Evolutionary conservation across 1,284 basidiomycete species (phyloP).

Genomic region (Microbotryum saponariae): DNA sequence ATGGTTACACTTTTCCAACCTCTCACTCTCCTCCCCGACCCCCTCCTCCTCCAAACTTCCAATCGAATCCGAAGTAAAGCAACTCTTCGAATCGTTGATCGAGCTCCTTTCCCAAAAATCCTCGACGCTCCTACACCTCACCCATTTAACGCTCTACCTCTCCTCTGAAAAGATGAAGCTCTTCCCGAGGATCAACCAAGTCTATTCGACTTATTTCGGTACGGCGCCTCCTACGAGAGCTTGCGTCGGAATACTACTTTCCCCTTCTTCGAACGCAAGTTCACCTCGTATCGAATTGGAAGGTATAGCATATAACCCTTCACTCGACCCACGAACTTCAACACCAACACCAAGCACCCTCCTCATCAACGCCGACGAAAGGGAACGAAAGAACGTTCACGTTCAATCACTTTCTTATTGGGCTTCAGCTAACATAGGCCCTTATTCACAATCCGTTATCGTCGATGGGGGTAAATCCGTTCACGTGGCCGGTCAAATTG

Average conservation of each 20-base stretch:
- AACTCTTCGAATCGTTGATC: constrained; percentile 42
- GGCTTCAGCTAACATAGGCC: constrained; percentile 98
- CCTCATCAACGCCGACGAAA: too few relatives aligned
- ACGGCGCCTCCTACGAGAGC: constrained; percentile 86
- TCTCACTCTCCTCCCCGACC: background rate
- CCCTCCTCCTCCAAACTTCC: background rate
- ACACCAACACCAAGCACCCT: too few relatives aligned
- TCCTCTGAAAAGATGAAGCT: constrained; percentile 58
- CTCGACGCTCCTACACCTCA: constrained; percentile 55
- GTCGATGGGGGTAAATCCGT: constrained; percentile 56
- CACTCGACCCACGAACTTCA: constrained; percentile 34
- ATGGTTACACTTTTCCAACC: constrained; percentile 18
- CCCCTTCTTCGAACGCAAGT: constrained; percentile 44
- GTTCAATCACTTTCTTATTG: constrained; percentile 95
- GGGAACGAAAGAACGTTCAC: constrained; percentile 55
- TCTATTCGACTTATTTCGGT: constrained; percentile 77
- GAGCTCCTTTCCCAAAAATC: constrained; percentile 45
- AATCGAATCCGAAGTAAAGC: background rate
- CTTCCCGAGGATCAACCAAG: constrained; percentile 65
- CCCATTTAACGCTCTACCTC: constrained; percentile 76
- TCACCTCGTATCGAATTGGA: constrained; percentile 62
- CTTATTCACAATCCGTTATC: constrained; percentile 84
- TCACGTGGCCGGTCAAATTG: constrained; percentile 92
- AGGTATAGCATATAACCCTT: constrained; percentile 53
- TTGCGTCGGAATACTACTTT: constrained; percentile 71